Evolutionary conservation across 306 rosid genomes (phyloP).

Genomic region (Rosa rugosa): DNA sequence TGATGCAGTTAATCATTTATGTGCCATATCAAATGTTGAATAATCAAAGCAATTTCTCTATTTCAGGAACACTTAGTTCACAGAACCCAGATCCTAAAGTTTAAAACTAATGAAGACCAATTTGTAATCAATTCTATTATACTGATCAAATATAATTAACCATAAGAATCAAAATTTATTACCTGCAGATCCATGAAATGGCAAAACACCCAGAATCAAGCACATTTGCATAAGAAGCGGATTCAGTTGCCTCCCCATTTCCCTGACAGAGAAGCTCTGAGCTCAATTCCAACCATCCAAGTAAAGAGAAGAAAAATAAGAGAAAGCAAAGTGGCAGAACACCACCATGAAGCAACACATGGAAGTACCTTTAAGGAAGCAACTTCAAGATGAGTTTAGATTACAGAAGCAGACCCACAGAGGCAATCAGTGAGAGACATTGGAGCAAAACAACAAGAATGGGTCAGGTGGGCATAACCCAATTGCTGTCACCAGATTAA

Average conservation of each 20-base stretch:
- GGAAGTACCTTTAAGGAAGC: constrained; percentile 40
- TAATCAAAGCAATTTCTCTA: background rate
- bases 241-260: constrained; percentile 53
- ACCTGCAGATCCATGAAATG: constrained; percentile 69
- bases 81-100: constrained; percentile 30
- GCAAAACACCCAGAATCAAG: constrained; percentile 38
- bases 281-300: constrained; percentile 37
- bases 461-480: constrained; percentile 32
- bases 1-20: background rate
- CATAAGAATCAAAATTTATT: constrained; percentile 33
- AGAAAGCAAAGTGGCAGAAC: constrained; percentile 31
- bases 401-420: constrained; percentile 51
- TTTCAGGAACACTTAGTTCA: background rate
- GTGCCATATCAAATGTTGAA: background rate
- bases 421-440: constrained; percentile 17
- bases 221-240: constrained; percentile 49
- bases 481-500: constrained; percentile 13
- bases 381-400: constrained; percentile 24
- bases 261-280: constrained; percentile 25
- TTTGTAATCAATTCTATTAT: background rate
- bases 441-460: constrained; percentile 24
- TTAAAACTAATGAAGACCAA: background rate
- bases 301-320: constrained; percentile 19
- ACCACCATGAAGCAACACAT: constrained; percentile 37
- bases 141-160: constrained; percentile 20